Base-by-base conservation (phyloP, 192 early-diverging fungal genomes). In the Geranomyces variabilis region DNA sequence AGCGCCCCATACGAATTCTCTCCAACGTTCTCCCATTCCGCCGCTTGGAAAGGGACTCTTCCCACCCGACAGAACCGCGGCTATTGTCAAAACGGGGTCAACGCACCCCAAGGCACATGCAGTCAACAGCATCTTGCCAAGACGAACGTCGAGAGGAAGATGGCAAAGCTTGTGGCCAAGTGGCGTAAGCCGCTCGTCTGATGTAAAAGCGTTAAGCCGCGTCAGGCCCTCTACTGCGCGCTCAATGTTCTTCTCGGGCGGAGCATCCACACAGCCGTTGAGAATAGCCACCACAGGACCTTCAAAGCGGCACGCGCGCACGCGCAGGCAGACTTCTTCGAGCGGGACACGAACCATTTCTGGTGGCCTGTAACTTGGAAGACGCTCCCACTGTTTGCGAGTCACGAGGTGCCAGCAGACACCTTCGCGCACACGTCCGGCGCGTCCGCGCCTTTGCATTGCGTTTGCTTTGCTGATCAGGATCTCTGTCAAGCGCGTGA, bases 291-390 rank as follows among this genome's bases (percentile, higher is more conserved):
- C 70, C 0, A 93, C 63, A 76, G 63, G 64, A n/a, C 24, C 70
- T 45, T 59, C 51, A 22, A 41, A 46, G 14, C 45, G 63, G 41
- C 43, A 41, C 55, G 28, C 43, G 28, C 53, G 44, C 43, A 58
- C 62, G 41, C 60, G 24, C 33, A 53, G 28, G 44, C 63, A 64
- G 14, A 64, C 63, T 36, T 95, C 93, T 63, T 94, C 92, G 9
- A 96, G 74, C n/a, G 94, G 93, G 43, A 88, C 81, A 15, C 93
- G 81, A 33, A 90, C 66, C 30, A 96, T 88, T 77, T 96, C 94
- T 13, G 94, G 93, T 33, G 82, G 84, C 12, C 85, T 78, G 24
- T 91, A 81, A 41, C 79, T 75, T 0, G 79, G 70, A 86, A 86
- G 57, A 0, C 78, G 63, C 21, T 90, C 83, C 68, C 81, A 83